A percentile compares a stretch with the other conserved stretches of the same genome.
Evolutionary conservation across 202 grass and related monocot genomes (phyloP).

Genomic region (Setaria viridis): DNA sequence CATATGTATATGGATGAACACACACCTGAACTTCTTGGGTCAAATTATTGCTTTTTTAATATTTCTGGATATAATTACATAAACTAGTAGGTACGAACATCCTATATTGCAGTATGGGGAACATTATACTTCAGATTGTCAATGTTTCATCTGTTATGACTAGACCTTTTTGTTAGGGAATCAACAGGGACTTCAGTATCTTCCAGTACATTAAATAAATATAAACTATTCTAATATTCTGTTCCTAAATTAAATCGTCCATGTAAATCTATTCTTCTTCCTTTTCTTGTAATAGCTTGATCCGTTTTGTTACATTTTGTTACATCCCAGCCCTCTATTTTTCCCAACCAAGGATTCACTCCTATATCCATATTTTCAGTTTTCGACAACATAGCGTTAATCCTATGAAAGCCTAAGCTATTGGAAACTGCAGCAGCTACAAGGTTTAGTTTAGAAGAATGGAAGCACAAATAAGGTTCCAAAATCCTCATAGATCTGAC

Average conservation of each 20-base stretch:
- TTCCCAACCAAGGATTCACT: neutral
- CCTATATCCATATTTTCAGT: neutral
- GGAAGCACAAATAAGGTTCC: neutral
- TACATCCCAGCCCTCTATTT: neutral
- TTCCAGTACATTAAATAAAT: neutral
- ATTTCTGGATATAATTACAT: neutral
- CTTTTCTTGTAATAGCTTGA: too few relatives aligned
- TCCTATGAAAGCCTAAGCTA: neutral
- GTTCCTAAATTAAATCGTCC: too few relatives aligned
- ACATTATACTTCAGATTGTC: neutral
- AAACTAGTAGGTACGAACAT: neutral
- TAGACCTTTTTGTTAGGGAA: neutral
- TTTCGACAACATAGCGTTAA: neutral
- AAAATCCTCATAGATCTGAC: neutral
- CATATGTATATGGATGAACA: neutral
- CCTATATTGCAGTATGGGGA: neutral
- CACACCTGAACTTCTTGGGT: neutral
- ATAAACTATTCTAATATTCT: neutral
- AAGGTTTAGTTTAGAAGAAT: neutral
- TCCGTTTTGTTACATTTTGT: neutral
- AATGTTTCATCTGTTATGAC: neutral
- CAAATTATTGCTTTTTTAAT: neutral
- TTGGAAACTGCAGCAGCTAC: neutral
- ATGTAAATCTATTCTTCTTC: too few relatives aligned
- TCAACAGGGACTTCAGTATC: neutral